Evolutionary conservation across 441 rosid genomes (phyloP).

Genomic region (Gossypium gossypioides): DNA sequence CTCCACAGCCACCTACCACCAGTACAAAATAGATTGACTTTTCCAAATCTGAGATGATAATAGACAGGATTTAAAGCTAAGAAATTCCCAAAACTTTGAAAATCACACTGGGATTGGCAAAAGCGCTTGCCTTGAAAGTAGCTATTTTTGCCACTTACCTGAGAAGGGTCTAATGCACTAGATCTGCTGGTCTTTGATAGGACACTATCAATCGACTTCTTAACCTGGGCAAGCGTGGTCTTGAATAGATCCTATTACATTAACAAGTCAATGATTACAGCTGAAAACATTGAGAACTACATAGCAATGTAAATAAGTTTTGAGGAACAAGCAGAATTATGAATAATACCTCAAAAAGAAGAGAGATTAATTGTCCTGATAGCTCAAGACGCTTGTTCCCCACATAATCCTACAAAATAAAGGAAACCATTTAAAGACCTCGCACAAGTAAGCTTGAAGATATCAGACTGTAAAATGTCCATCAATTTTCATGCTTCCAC

Average conservation of each 20-base stretch:
- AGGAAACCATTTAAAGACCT: neutral
- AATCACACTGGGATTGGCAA: neutral
- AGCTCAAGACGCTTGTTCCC: constrained; percentile 94
- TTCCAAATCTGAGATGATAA: neutral
- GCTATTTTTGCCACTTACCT: constrained; percentile 30
- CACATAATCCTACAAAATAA: constrained; percentile 68
- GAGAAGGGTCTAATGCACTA: constrained; percentile 50
- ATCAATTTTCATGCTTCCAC: neutral
- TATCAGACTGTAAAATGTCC: neutral
- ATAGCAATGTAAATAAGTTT: neutral
- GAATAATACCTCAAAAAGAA: constrained; percentile 79
- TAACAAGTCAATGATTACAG: constrained; percentile 6
- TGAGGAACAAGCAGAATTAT: constrained; percentile 10
- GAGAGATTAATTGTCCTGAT: constrained; percentile 84
- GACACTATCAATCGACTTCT: constrained; percentile 34
- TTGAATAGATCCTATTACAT: constrained; percentile 76
- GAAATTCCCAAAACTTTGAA: neutral
- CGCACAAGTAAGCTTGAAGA: neutral
- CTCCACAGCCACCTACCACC: neutral
- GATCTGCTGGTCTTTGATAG: constrained; percentile 44
- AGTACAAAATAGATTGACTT: neutral
- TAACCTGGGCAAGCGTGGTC: constrained; percentile 57
- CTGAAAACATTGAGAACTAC: neutral
- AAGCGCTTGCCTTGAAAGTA: neutral
- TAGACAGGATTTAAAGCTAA: neutral